Conservation (phyloP, 1,284 basidiomycete genomes). For the Heterobasidion irregulare region DNA sequence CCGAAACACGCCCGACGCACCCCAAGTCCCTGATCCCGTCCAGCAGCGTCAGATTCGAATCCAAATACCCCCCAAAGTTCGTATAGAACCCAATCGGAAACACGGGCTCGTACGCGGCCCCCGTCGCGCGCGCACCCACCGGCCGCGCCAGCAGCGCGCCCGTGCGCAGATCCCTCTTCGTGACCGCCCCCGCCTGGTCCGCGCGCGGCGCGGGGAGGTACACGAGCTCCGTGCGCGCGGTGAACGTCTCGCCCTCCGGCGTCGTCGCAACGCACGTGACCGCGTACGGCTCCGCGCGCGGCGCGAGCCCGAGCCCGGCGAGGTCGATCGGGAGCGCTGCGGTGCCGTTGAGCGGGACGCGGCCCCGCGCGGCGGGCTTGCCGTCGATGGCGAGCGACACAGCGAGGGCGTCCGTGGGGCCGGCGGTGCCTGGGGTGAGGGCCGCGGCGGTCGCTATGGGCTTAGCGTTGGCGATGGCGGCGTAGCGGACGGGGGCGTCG, state of each 20-base stretch:
- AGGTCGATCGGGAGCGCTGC: conserved; percentile 44
- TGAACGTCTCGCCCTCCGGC: conserved; percentile 34
- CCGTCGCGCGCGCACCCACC: conserved; percentile 27
- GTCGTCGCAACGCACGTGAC: conserved; percentile 43
- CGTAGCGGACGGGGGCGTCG: conserved; percentile 47
- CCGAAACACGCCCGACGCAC: conserved; percentile 26
- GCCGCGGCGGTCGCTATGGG: conserved; percentile 24
- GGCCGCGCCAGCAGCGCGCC: conserved; percentile 57
- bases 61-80: conserved; percentile 44
- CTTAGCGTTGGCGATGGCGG: conserved; percentile 35
- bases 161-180: conserved; percentile 65
- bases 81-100: conserved; percentile 74
- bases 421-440: conserved; percentile 19
- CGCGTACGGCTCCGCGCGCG: conserved; percentile 36
- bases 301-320: conserved; percentile 31
- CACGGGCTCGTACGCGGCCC: conserved; percentile 39
- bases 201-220: conserved; percentile 48
- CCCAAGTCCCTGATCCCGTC: conserved; percentile 54
- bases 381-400: conserved; percentile 37
- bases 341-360: conserved; percentile 46
- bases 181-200: conserved; percentile 30
- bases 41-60: conserved; percentile 43
- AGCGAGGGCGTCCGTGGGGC: conserved; percentile 8
- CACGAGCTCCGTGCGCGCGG: conserved; percentile 32
- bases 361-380: conserved; percentile 27